Evolutionary conservation across 1,139 yeast species (phyloP).

Genomic region (Magnusiomyces tetraspermus): DNA sequence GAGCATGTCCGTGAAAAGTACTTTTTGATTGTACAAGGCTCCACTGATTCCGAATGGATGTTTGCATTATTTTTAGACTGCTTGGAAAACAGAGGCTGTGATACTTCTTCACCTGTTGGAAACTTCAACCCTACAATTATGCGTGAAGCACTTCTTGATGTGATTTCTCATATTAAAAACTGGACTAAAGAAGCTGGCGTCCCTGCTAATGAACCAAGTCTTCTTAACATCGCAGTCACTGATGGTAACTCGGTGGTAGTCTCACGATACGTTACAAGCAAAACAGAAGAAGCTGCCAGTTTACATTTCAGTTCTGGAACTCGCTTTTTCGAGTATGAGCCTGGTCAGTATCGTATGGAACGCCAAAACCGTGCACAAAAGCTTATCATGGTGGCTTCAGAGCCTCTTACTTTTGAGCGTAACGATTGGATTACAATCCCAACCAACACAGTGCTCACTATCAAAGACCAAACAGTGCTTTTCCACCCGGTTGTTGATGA

Average conservation of each 20-base stretch:
- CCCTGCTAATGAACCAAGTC: constrained; percentile 58
- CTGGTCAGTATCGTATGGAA: constrained; percentile 83
- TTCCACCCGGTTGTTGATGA: constrained; percentile 89
- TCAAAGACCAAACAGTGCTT: constrained; percentile 74
- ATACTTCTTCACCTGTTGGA: constrained; percentile 45
- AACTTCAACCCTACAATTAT: constrained; percentile 49
- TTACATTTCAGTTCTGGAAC: constrained; percentile 92
- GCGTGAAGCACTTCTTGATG: constrained; percentile 58
- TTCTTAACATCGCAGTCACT: constrained; percentile 87
- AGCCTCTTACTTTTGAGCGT: constrained; percentile 90
- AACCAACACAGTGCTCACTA: constrained; percentile 77
- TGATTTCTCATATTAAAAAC: constrained; percentile 62
- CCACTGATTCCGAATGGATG: constrained; percentile 92
- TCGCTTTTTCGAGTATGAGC: constrained; percentile 77
- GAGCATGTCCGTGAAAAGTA: constrained; percentile 70
- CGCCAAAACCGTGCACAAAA: constrained; percentile 85
- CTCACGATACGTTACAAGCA: constrained; percentile 78
- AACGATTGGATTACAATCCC: constrained; percentile 98
- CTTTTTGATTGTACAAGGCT: constrained; percentile 75
- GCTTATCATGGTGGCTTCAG: constrained; percentile 93
- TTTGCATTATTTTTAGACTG: constrained; percentile 83
- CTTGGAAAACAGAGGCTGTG: constrained; percentile 61
- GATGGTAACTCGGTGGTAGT: constrained; percentile 88
- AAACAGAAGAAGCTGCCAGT: constrained; percentile 92
- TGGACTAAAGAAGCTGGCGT: constrained; percentile 51